Percentiles rank a stretch among this genome's conserved stretches.
phyloP scores from a whole-genome alignment of 1,284 basidiomycete genomes.

The Polyporus tsugae region DNA sequence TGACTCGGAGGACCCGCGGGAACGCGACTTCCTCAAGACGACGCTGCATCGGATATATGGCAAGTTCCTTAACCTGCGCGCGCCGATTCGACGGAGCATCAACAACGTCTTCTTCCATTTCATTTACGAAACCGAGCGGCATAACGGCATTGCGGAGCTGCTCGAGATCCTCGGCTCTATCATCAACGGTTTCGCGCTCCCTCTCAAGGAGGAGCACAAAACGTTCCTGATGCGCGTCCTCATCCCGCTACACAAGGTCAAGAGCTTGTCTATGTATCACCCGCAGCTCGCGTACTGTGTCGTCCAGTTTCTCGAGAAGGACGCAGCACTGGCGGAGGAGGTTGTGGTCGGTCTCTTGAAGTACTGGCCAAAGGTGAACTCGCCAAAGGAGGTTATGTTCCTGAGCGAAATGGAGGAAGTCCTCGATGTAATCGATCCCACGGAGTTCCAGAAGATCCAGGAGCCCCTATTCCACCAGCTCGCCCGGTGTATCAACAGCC shows the following conservation, averaged over 20 bases:
- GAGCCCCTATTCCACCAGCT: slow-evolving; percentile 95
- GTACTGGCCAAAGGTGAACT: slow-evolving; percentile 99
- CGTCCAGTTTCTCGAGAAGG: slow-evolving; percentile 99
- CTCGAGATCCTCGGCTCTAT: slow-evolving; percentile 99
- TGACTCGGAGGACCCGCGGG: slow-evolving; percentile 98
- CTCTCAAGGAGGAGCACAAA: slow-evolving; percentile 99
- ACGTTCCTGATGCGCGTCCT: slow-evolving; percentile 97
- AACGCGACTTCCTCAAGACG: slow-evolving; percentile 99
- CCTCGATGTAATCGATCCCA: slow-evolving; percentile 96
- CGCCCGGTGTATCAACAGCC: slow-evolving; percentile 97
- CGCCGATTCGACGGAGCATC: slow-evolving; percentile 98
- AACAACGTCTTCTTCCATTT: slow-evolving; percentile 99
- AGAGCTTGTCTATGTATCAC: slow-evolving; percentile 96
- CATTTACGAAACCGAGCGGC: slow-evolving; percentile 97
- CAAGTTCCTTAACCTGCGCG: slow-evolving; percentile 98
- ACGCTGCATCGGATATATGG: slow-evolving; percentile 99
- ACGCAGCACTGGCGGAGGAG: slow-evolving; percentile 91
- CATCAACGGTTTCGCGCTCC: slow-evolving; percentile 99
- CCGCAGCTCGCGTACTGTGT: slow-evolving; percentile 99
- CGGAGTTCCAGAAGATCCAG: slow-evolving; percentile 97
- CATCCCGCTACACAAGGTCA: slow-evolving; percentile 97
- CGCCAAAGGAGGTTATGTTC: slow-evolving; percentile 99
- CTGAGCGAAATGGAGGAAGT: slow-evolving; percentile 99
- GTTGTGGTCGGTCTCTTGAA: slow-evolving; percentile 95
- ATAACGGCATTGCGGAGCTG: slow-evolving; percentile 99